These are phyloP conservation scores for Porpolomopsis calyptriformis DNA, from an alignment of 768 basidiomycete genomes.

Conservation along the genomic window DNA sequence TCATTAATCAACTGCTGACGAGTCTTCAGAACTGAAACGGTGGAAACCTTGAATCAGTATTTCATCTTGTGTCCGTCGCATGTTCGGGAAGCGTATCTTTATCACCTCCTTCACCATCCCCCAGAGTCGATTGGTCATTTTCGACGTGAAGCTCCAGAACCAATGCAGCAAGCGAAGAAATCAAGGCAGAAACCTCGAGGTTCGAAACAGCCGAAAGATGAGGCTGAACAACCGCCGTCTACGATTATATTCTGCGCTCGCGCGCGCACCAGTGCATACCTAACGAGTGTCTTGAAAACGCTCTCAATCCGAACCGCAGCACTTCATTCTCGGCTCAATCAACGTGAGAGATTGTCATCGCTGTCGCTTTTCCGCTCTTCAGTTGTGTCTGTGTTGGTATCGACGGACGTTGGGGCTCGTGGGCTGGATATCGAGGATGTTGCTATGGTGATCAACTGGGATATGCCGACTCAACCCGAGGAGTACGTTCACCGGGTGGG, in stretches of 20 bases:
- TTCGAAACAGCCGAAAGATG: slow-evolving; percentile 30
- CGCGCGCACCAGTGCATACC: slow-evolving; percentile 81
- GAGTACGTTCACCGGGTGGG: slow-evolving; percentile 97
- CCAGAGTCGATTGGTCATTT: slow-evolving; percentile 66
- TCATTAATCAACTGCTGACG: neutral
- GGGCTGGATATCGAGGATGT: slow-evolving; percentile 96
- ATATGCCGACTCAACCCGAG: slow-evolving; percentile 79
- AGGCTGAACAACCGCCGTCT: slow-evolving; percentile 72
- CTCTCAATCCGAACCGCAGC: slow-evolving; percentile 77
- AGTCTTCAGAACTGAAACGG: slow-evolving; percentile 68
- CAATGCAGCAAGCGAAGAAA: slow-evolving; percentile 26
- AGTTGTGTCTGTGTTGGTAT: slow-evolving; percentile 83
- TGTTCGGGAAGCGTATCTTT: slow-evolving; percentile 86
- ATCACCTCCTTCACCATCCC: slow-evolving; percentile 80
- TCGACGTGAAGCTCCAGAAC: slow-evolving; percentile 52
- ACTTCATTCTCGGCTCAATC: slow-evolving; percentile 87
- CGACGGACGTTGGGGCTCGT: slow-evolving; percentile 91
- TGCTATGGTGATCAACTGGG: slow-evolving; percentile 95
- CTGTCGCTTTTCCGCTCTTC: slow-evolving; percentile 79
- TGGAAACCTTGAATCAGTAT: slow-evolving; percentile 74
- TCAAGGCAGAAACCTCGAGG: slow-evolving; percentile 22
- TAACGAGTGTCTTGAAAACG: slow-evolving; percentile 68
- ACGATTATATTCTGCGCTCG: slow-evolving; percentile 92
- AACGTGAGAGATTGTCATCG: slow-evolving; percentile 77
- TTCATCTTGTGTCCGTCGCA: slow-evolving; percentile 93